These are phyloP conservation scores for Apiospora marii DNA, from an alignment of 2,329 filamentous ascomycete species.

Conservation along the genomic window DNA sequence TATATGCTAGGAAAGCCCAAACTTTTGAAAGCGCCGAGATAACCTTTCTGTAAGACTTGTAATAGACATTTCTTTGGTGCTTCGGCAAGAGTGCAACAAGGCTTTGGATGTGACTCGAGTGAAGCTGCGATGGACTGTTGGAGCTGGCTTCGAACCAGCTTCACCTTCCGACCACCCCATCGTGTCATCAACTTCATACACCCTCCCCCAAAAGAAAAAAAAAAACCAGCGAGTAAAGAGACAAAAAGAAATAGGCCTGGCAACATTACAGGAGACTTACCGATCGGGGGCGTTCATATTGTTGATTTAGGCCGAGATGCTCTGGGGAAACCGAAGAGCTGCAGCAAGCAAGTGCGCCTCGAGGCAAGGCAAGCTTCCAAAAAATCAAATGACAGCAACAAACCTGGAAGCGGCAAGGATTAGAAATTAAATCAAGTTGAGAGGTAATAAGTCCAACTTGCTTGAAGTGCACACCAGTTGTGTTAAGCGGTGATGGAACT, in stretches of 20 bases:
- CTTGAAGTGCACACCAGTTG: neutral
- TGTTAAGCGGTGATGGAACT: neutral
- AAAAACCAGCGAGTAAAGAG: too few relatives aligned
- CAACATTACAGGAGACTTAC: neutral
- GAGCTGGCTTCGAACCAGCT: neutral
- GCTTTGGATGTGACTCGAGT: neutral
- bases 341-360: neutral
- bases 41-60: neutral
- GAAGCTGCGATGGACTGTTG: neutral
- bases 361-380: neutral
- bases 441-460: neutral
- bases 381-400: neutral
- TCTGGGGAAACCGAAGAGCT: neutral
- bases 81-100: neutral
- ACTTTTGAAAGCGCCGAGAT: neutral
- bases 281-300: conserved; percentile 27
- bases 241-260: neutral
- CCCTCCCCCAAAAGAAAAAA: neutral
- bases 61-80: neutral
- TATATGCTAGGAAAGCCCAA: neutral
- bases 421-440: neutral
- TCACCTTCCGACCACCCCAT: neutral
- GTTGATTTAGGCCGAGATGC: neutral
- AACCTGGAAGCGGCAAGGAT: neutral
- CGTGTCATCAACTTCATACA: too few relatives aligned